Evolutionary conservation across 176 grass and related monocot genomes (phyloP), one percentile per base, ranked within the genome.

Genomic region (Poa pratensis): DNA sequence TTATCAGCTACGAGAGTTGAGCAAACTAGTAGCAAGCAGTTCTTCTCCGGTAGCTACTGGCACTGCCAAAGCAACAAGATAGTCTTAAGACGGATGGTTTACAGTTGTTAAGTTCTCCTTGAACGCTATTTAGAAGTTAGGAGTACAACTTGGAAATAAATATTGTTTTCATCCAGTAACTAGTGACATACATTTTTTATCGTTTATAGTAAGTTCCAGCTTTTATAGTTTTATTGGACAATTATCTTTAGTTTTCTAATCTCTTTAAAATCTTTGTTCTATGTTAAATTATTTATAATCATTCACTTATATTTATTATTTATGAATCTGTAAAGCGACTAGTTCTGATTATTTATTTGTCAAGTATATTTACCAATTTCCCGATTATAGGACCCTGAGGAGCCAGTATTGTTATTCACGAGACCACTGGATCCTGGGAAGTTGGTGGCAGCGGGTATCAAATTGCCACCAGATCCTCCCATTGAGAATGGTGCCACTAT

Each of bases 371-470:
- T 73, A 85, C 67, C 32, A 55, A 12, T 19, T 85, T 71, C 18
- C 26, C 9, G 54, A 86, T 88, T 86, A 78, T 82, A 99, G 96
- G 96, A 96, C 55, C 89, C 88, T 15, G 91, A 94, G 60, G 96
- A 99, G 48, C 94, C 96, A 46, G 86, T 90, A 61, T 89, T 99
- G 75, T 82, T 99, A 78, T 99, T 99, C 68, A 91, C 96, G 73
- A 94, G 88, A 81, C 78, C 89, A 20, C 66, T 92, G 59, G 90
- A 99, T 89, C 73, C 84, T 8, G 88, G 89, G 23, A 96, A 89
- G 75, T 87, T 99, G 66, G 71, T 89, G 5, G 91, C 93, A 64
- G 83, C 83, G 3, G 93, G 93, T 63, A 96, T 99, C 60, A 87
- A 84, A 64, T 90, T 73, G 5, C 90, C 89, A 75, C 62, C 74